phyloP scores from a whole-genome alignment of 371 early-diverging fungal species.

The Vairimorpha necatrix region DNA sequence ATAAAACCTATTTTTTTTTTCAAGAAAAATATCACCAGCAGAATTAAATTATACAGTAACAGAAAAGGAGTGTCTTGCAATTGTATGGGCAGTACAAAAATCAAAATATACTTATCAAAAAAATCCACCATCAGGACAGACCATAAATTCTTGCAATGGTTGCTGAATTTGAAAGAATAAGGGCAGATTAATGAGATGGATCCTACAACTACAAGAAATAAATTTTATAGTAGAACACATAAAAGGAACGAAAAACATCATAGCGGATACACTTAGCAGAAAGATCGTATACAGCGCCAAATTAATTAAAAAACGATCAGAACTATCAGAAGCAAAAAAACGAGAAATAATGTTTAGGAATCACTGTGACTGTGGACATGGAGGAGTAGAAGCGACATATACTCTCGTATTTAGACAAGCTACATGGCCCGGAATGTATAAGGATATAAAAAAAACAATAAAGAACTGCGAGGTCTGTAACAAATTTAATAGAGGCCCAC shows the following conservation, averaged over 20 bases:
- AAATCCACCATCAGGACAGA: slow-evolving; percentile 20
- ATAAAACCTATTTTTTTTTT: slow-evolving; percentile 6
- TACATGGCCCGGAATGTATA: background rate
- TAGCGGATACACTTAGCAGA: slow-evolving; percentile 23
- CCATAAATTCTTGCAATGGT: no score
- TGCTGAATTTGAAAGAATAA: background rate
- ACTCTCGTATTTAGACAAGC: background rate
- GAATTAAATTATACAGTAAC: slow-evolving; percentile 25
- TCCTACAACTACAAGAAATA: slow-evolving; percentile 16
- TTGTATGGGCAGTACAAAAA: background rate
- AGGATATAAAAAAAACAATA: background rate
- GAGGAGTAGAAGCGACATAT: background rate
- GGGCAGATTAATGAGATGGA: background rate
- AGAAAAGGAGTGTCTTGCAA: no score
- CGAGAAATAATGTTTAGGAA: no score
- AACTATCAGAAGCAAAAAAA: background rate
- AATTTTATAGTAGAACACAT: slow-evolving; percentile 19
- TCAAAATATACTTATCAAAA: slow-evolving; percentile 13
- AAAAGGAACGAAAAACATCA: slow-evolving; percentile 5
- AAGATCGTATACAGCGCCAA: no score
- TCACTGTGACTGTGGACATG: background rate
- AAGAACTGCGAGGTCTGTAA: background rate
- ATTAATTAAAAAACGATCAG: no score
- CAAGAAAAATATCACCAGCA: background rate
- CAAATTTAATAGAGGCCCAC: background rate